A percentile compares a stretch with the other conserved stretches of the same genome.
phyloP scores from a whole-genome alignment of 148 eudicot genomes.

The Arctostaphylos glauca region DNA sequence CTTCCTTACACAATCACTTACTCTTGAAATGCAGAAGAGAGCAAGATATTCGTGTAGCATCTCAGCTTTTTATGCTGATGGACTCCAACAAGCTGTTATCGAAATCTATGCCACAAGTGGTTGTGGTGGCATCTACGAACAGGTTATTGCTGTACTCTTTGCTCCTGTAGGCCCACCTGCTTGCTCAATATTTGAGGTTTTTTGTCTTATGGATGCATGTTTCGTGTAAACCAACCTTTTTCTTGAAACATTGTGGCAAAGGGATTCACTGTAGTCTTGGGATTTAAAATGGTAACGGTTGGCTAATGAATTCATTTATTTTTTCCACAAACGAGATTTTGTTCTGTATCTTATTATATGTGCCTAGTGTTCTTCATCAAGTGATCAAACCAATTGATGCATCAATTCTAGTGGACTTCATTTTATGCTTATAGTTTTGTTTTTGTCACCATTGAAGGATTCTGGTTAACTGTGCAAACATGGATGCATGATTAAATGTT shows the following conservation, averaged over 20 bases:
- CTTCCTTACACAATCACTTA: not conserved
- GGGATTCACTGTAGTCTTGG: not conserved
- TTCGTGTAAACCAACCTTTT: not conserved
- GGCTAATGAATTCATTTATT: not conserved
- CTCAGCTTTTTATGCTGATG: constrained; percentile 86
- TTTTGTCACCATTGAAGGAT: not conserved
- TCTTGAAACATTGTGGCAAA: not conserved
- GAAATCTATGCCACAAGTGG: constrained; percentile 51
- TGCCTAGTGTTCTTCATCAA: not conserved
- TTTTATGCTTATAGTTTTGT: not conserved
- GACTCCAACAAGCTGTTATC: constrained; percentile 61
- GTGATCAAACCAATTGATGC: not conserved
- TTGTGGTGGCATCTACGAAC: constrained; percentile 96
- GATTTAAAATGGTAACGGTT: not conserved
- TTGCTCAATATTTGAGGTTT: not conserved
- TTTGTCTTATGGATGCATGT: not conserved
- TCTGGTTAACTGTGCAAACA: not conserved
- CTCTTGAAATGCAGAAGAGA: constrained; percentile 63
- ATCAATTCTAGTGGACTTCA: not conserved
- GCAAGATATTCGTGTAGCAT: constrained; percentile 74
- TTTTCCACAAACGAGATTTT: not conserved
- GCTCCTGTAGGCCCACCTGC: not conserved
- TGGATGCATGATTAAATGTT: not conserved
- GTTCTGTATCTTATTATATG: not conserved
- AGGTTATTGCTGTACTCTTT: constrained; percentile 41